Base-by-base conservation (phyloP, 768 basidiomycete genomes). In the Amanita muscaria region DNA sequence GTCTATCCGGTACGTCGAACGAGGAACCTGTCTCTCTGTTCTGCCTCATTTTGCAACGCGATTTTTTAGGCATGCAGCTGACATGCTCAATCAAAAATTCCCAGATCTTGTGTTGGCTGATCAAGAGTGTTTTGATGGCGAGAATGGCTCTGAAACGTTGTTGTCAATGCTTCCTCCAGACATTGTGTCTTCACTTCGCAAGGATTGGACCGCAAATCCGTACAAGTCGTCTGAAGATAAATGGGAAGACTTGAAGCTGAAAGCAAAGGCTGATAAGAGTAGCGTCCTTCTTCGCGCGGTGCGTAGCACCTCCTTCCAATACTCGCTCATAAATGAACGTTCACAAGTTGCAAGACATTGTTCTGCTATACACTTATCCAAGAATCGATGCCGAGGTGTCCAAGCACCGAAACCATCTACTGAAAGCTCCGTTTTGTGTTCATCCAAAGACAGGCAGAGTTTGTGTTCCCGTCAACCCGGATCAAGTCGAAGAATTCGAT, bases 331-430 rank as follows among this genome's bases (percentile, higher is more conserved):
- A 29, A 6, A 12, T 6, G 27, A 29, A 29, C 6, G 64, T 51
- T 42, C 63, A 64, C 1, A 79, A 80, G 3, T 67, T 91, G 66
- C 83, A 94, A 59, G 94, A 98, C 49, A 77, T 97, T 48, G 70
- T 96, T 37, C 68, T 99, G 10, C 85, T 90, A 53, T 97, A 96
- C 62, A 94, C 88, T 0, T 99, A 98, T 63, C 94, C 94, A 1
- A 80, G 96, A 10, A 76, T 99, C 43, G 96, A 99, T 61, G 87
- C 88, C 11, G 96, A 99, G 62, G 96, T 99, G 22, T 93, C 92
- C 2, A 94, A 98, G 57, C 89, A 93, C 58, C 77, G 92, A 40
- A 98, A 99, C 66, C 96, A 99, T 69, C 73, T 99, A 67, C 76
- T 99, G 43, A 99, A 99, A 64, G 85, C 90, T 16, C 96, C 96